Percentiles rank a stretch among this genome's conserved stretches.
Evolutionary conservation across 2,329 filamentous ascomycete genomes (phyloP).

Genomic region (Aschersonia sp.): DNA sequence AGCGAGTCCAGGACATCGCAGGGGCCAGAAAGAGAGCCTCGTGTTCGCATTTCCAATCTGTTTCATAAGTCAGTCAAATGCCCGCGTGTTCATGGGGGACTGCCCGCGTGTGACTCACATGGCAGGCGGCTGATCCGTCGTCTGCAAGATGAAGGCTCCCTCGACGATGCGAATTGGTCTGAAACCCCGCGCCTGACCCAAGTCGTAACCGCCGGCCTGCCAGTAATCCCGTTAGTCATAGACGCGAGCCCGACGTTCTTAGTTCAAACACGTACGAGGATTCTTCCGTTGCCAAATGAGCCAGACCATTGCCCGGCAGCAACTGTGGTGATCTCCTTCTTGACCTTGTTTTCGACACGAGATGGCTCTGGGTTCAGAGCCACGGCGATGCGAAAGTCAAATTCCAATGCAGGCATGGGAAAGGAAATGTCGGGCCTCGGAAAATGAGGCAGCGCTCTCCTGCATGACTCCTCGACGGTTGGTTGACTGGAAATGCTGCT

Average conservation of each 20-base stretch:
- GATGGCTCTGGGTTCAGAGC: conserved; percentile 27
- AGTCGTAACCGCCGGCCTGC: conserved; percentile 27
- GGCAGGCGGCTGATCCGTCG: conserved; percentile 30
- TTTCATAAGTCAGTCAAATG: neutral
- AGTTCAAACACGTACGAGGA: conserved; percentile 22
- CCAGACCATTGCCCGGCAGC: conserved; percentile 31
- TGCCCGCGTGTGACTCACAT: conserved; percentile 16
- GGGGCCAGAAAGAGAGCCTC: conserved; percentile 31
- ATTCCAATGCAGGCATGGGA: conserved; percentile 29
- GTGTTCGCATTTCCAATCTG: conserved; percentile 29
- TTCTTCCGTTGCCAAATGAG: conserved; percentile 31
- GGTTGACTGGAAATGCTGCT: conserved; percentile 7
- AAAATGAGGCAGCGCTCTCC: conserved; percentile 23
- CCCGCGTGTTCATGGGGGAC: neutral
- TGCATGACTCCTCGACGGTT: conserved; percentile 22
- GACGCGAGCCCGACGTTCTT: neutral
- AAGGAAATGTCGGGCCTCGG: conserved; percentile 27
- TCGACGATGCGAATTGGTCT: conserved; percentile 28
- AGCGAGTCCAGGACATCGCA: conserved; percentile 26
- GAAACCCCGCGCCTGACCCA: conserved; percentile 25
- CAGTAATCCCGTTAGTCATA: conserved; percentile 5
- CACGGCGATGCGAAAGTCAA: conserved; percentile 36
- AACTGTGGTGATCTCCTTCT: conserved; percentile 35
- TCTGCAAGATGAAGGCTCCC: conserved; percentile 34
- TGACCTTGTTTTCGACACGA: conserved; percentile 25